Base-by-base conservation (phyloP, 495 filamentous ascomycete species). In the Tuber aestivum region DNA sequence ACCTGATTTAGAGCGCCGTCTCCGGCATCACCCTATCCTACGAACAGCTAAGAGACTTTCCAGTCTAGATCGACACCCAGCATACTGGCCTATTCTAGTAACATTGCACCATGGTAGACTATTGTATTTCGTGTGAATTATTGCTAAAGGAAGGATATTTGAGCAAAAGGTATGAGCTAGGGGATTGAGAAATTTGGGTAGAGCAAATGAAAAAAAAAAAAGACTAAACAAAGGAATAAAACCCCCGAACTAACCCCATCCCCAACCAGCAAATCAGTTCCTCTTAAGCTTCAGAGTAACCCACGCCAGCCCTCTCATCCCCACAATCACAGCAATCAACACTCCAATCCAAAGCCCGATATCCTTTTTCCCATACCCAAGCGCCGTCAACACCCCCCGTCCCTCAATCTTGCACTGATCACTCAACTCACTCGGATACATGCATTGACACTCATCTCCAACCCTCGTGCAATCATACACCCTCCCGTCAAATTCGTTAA, bases 331-430 rank as follows among this genome's bases (percentile, higher is more conserved):
- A 8, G 85, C 89, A 32, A 94, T 77, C 81, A 94, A 84, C 80
- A 94, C 93, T 0, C 92, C 93, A 38, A 92, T 88, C 88, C 92
- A 92, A 76, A 89, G 89, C 0, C 90, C 91, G 41, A 86, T 89
- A 40, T 86, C 82, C 0, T 89, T 90, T 23, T 86, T 88, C 18
- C 85, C 83, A 83, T 92, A 94, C 4, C 89, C 91, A 83, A 93
- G 94, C 35, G 84, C 82, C 75, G 89, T 85, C 68, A 95, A 83
- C 35, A 95, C 91, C 5, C 84, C 91, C 44, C 86, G 87, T 0
- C 93, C 93, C 20, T 87, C 84, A 78, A 95, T 92, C 82, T 86
- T 82, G 76, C 93, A 93, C 82, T 92, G 85, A 10, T 84, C 83
- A 18, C 87, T 89, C 69, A 93, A 80, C 68, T 88, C 87, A 1